These are phyloP conservation scores for Paxillus rubicundulus DNA, from an alignment of 768 basidiomycete genomes.

Conservation along the genomic window DNA sequence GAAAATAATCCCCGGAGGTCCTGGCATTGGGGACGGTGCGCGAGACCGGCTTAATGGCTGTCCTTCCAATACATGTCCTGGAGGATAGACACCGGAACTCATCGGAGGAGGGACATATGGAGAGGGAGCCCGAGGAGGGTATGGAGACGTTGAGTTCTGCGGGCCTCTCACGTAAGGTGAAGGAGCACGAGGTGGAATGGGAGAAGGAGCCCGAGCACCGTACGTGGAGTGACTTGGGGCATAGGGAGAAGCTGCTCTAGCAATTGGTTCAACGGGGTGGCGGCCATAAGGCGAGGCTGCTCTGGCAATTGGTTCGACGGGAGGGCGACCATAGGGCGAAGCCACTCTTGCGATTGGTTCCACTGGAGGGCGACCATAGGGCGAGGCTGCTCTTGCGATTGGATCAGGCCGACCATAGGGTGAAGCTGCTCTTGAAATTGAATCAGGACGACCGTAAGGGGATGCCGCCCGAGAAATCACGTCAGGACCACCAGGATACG, in stretches of 20 bases:
- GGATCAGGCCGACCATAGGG: constrained; percentile 43
- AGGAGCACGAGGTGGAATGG: constrained; percentile 23
- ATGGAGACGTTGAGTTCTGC: constrained; percentile 31
- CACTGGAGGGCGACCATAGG: constrained; percentile 34
- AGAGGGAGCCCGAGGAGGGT: constrained; percentile 27
- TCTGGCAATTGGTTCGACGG: constrained; percentile 41
- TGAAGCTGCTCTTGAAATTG: constrained; percentile 5
- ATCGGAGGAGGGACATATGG: constrained; percentile 25
- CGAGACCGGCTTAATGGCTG: constrained; percentile 45
- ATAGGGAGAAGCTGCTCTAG: constrained; percentile 36
- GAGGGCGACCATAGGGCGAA: constrained; percentile 33
- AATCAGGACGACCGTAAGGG: constrained; percentile 34
- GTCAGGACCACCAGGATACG: constrained; percentile 25
- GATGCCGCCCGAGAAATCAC: constrained; percentile 32
- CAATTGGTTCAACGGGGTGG: constrained; percentile 41
- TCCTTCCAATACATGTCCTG: constrained; percentile 57
- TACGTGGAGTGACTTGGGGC: constrained; percentile 23
- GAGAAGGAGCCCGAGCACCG: constrained; percentile 27
- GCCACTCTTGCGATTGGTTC: constrained; percentile 41
- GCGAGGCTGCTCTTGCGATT: constrained; percentile 35
- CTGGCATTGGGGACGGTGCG: constrained; percentile 55
- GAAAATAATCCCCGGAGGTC: constrained; percentile 30
- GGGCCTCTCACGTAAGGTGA: constrained; percentile 18
- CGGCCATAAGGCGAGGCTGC: constrained; percentile 34
- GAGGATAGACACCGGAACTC: constrained; percentile 44